phyloP scores from a whole-genome alignment of 805 yeast genomes.

The Sporopachydermia quercuum region DNA sequence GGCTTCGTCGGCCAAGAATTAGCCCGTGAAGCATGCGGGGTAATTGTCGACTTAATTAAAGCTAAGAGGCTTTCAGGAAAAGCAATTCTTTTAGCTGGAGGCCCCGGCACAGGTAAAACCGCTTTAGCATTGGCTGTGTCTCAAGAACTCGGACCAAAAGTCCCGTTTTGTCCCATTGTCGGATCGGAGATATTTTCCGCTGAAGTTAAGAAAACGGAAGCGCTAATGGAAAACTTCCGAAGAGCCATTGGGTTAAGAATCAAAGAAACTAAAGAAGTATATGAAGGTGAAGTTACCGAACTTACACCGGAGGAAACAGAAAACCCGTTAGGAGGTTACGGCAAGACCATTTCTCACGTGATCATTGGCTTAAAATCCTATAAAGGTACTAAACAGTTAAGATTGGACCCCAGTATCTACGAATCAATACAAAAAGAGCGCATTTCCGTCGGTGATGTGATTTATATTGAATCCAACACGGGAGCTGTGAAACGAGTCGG shows the following conservation, averaged over 20 bases:
- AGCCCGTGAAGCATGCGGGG: slow-evolving; percentile 78
- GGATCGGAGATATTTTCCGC: slow-evolving; percentile 89
- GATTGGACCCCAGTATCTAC: slow-evolving; percentile 85
- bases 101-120: slow-evolving; percentile 97
- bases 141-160: slow-evolving; percentile 92
- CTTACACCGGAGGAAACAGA: slow-evolving; percentile 92
- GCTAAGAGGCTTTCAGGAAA: slow-evolving; percentile 88
- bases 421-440: slow-evolving; percentile 91
- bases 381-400: slow-evolving; percentile 75
- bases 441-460: slow-evolving; percentile 90
- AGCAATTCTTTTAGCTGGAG: slow-evolving; percentile 91
- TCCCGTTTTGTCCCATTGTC: slow-evolving; percentile 94
- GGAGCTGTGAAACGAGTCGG: slow-evolving; percentile 97
- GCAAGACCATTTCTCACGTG: slow-evolving; percentile 90
- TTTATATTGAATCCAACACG: slow-evolving; percentile 92
- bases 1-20: slow-evolving; percentile 71
- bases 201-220: slow-evolving; percentile 95
- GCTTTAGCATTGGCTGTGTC: slow-evolving; percentile 93
- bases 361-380: slow-evolving; percentile 87
- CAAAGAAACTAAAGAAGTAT: slow-evolving; percentile 93
- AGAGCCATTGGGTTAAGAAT: slow-evolving; percentile 92
- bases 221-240: slow-evolving; percentile 91
- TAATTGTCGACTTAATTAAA: slow-evolving; percentile 84
- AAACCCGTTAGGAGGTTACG: slow-evolving; percentile 94
- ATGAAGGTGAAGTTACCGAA: slow-evolving; percentile 96